Evolutionary conservation across 1,284 basidiomycete species (phyloP), one percentile per base, ranked within the genome.

Genomic region (Termitomyces sp.): DNA sequence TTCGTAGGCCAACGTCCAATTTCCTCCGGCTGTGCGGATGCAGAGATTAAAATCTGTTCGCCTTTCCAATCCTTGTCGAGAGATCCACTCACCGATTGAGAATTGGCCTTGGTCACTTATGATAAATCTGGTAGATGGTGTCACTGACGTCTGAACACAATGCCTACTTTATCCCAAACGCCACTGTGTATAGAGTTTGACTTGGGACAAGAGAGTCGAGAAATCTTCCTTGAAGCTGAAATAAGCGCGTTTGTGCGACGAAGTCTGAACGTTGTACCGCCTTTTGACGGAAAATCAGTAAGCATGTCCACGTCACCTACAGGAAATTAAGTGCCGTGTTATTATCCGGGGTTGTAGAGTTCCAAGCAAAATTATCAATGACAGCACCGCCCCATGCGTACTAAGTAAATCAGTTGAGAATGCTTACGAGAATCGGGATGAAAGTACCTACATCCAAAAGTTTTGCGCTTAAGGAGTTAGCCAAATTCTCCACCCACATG

Each of bases 331-430:
- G 17, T 19, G 62, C 64, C 38, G 67, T 66, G 45, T 47, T 42
- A 39, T 67, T 68, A 13, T 50, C 38, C 15, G 67, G 66, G 1
- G 61, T 61, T 8, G 67, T 68, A 12, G 67, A 67, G 44, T 68
- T 68, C 56, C 64, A 68, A 0, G 67, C 67, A 52, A 65, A 66
- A 54, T 67, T 68, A 48, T 68, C 63, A 47, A 68, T 68, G 7
- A 68, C 53, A 19, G 67, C 67, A n/a, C 66, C 67, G 39, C 67
- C 67, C 67, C 67, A 68, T 8, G 67, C 65, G 34, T 68, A 68
- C 67, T 68, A 31, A 41, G 24, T 8, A 2, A 33, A 41, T 30
- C 28, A 24, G 30, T 30, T 10, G 9, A 38, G 5, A 26, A 47
- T 21, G 2, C 26, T 53, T 28, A 12, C 17, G 36, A 46, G 34